A percentile compares a stretch with the other conserved stretches of the same genome.
phyloP scores from a whole-genome alignment of 495 filamentous ascomycete species.

The Lophiostoma macrostomum region DNA sequence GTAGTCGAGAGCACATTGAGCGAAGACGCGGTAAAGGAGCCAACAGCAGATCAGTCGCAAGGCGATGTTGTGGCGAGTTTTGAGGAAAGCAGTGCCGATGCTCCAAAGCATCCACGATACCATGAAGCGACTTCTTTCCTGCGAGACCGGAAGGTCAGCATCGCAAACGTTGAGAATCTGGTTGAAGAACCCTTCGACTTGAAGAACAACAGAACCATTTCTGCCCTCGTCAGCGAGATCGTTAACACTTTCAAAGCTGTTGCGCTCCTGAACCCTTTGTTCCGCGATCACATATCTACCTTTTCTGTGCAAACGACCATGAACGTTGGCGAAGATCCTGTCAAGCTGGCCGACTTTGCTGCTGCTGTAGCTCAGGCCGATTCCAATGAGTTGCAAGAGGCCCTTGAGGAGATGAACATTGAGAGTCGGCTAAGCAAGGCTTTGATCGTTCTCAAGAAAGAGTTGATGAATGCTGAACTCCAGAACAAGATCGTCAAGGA shows the following conservation, averaged over 20 bases:
- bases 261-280: conserved; percentile 86
- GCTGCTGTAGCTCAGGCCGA: conserved; percentile 92
- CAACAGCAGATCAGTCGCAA: conserved; percentile 62
- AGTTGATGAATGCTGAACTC: conserved; percentile 94
- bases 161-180: conserved; percentile 93
- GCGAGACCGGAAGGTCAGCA: conserved; percentile 80
- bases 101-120: conserved; percentile 40
- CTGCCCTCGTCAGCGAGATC: conserved; percentile 92
- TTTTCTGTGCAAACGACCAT: conserved; percentile 94
- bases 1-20: conserved; percentile 29
- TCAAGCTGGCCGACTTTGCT: conserved; percentile 93
- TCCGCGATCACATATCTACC: conserved; percentile 94
- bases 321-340: conserved; percentile 91
- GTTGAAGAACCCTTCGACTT: conserved; percentile 83
- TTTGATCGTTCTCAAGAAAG: conserved; percentile 89
- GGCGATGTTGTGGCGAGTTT: conserved; percentile 97
- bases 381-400: conserved; percentile 85
- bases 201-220: conserved; percentile 71
- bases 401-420: conserved; percentile 82
- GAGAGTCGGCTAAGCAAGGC: conserved; percentile 88
- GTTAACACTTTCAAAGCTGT: conserved; percentile 98
- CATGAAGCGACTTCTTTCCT: conserved; percentile 92
- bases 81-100: conserved; percentile 67
- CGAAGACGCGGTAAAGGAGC: conserved; percentile 52
- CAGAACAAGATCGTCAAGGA: conserved; percentile 98